Evolutionary conservation across 2,329 filamentous ascomycete genomes (phyloP), one percentile per base, ranked within the genome.

Genomic region (Cladosporium sp.): DNA sequence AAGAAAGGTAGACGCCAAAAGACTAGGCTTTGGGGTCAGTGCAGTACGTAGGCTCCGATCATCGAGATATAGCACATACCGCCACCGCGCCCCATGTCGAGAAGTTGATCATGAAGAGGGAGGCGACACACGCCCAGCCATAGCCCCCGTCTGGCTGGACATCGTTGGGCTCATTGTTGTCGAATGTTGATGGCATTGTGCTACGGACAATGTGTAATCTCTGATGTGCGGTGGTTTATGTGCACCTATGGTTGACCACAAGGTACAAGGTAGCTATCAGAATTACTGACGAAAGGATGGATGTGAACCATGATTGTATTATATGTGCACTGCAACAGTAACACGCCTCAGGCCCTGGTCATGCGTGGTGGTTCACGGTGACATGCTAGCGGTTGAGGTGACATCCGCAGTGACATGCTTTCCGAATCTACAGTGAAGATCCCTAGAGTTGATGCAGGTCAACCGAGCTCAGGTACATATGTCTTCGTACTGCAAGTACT

Each of bases 1-100:
- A 77, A 5, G 79, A 77, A 0, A 83, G 76, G 66, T 80, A 82
- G 7, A 83, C 76, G 33, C 79, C 79, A 65, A 79, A 83, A 10
- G 75, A 62, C 59, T 62, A 7, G 6, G 21, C 18, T 3, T 3
- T 3, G 21, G 8, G 40, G 6, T 44, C 18, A 44, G 40, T 26
- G 23, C 23, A 26, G 23, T 26, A 26, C 23, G 40, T 3, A 44
- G 5, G 18, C 40, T 44, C 8, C 18, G 10, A 14, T 29, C 2
- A n/a, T 33, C 50, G 18, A 8, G 18, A 21, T 16, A n/a, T 35
- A 33, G 3, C 37, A 50, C 58, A n/a, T 35, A 61, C 63, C 26
- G 68, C 67, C 21, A 67, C 62, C 4, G 70, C 64, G 18, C 72
- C 73, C 72, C 72, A 74, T 1, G 73, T 73, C 37, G 69, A 72